Evolutionary conservation across 106 monocot genomes (phyloP).

Genomic region (Iris macrosiphon): DNA sequence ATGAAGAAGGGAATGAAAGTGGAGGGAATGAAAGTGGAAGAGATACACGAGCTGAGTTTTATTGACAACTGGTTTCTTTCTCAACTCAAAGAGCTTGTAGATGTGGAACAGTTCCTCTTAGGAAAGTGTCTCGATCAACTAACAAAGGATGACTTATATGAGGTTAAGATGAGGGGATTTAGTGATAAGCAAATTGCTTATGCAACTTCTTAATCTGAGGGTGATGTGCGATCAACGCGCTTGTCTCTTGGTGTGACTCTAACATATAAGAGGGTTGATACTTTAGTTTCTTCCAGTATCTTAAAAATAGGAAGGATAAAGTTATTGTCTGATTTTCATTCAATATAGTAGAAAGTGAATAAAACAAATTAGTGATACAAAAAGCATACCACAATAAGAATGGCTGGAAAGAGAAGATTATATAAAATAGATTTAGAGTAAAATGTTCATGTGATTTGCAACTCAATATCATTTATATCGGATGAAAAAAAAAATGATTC

Average conservation of each 20-base stretch:
- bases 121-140: conserved; percentile 42
- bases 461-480: no score
- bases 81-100: conserved; percentile 78
- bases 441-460: no score
- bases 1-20: conserved; percentile 94
- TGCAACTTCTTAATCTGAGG: conserved; percentile 62
- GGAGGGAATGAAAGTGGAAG: no score
- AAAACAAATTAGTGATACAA: no score
- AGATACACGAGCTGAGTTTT: conserved; percentile 80
- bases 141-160: conserved; percentile 70
- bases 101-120: conserved; percentile 83
- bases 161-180: conserved; percentile 86
- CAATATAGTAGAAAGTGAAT: no score
- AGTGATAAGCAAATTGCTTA: conserved; percentile 91
- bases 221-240: conserved; percentile 56
- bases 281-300: conserved; percentile 98
- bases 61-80: conserved; percentile 93
- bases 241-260: conserved; percentile 61
- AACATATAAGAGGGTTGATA: conserved; percentile 93
- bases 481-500: no score
- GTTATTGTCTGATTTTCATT: no score
- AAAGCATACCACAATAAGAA: no score
- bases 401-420: no score
- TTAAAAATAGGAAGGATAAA: no score
- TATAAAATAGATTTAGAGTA: conserved; percentile 98